These are phyloP conservation scores for Plicaturopsis crispa DNA, from an alignment of 768 basidiomycete species.

Conservation along the genomic window DNA sequence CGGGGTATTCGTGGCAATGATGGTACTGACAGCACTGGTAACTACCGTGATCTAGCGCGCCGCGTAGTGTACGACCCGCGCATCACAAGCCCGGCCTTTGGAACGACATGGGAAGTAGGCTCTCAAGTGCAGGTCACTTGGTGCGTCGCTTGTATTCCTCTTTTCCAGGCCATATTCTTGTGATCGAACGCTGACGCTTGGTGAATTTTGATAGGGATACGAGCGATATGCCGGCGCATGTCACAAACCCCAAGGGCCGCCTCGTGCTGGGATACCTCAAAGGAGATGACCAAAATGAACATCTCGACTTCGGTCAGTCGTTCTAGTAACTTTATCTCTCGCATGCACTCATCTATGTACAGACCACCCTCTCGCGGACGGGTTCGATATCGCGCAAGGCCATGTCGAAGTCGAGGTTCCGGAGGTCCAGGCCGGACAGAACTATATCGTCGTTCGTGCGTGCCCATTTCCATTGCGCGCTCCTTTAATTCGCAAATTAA, in stretches of 20 bases:
- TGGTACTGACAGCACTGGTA: no score
- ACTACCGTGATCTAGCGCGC: constrained; percentile 21
- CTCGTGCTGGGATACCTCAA: constrained; percentile 44
- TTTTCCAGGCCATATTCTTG: no score
- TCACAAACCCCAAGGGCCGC: constrained; percentile 42
- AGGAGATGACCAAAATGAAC: constrained; percentile 33
- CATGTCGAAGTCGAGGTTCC: constrained; percentile 47
- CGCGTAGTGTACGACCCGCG: constrained; percentile 43
- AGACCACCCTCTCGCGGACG: constrained; percentile 53
- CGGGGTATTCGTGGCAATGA: no score
- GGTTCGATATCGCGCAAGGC: constrained; percentile 46
- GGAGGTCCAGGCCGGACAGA: constrained; percentile 26
- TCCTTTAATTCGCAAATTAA: no score
- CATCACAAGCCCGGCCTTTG: constrained; percentile 38
- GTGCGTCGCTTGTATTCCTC: constrained; percentile 24
- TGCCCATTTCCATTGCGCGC: no score
- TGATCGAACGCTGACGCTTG: constrained; percentile 2
- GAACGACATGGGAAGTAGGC: constrained; percentile 45
- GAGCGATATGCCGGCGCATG: constrained; percentile 30
- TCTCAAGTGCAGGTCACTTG: constrained; percentile 42
- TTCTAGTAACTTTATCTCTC: constrained; percentile 3
- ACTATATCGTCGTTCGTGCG: constrained; percentile 63
- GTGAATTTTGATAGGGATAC: constrained; percentile 35
- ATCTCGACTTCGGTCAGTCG: constrained; percentile 44
- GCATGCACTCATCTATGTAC: constrained; percentile 4